Conservation (phyloP, 192 early-diverging fungal species). For the Gigaspora rosea region DNA sequence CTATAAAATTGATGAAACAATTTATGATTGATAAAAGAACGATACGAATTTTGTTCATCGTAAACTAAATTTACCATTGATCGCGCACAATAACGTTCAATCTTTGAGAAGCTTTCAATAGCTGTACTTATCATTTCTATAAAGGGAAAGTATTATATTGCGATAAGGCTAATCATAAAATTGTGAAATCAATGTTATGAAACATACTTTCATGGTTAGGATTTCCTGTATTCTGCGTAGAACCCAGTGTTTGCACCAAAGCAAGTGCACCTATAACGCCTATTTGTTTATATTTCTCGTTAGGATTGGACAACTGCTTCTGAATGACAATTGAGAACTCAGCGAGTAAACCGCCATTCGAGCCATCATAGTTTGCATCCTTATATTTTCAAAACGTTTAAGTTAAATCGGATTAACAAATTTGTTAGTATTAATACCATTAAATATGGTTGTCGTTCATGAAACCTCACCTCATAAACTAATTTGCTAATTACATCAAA, state of each 20-base stretch:
- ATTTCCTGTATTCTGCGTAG: slow-evolving; percentile 15
- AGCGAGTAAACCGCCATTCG: slow-evolving; percentile 56
- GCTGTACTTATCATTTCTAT: slow-evolving; percentile 43
- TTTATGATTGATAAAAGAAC: neutral
- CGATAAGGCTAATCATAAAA: neutral
- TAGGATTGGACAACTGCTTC: slow-evolving; percentile 75
- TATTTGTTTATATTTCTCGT: slow-evolving; percentile 65
- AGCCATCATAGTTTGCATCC: slow-evolving; percentile 3
- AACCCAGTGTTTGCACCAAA: slow-evolving; percentile 62
- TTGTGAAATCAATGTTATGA: neutral
- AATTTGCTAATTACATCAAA: slow-evolving; percentile 69
- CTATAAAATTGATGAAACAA: slow-evolving; percentile 35
- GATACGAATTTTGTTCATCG: neutral
- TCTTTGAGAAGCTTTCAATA: slow-evolving; percentile 58
- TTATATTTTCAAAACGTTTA: too few relatives aligned
- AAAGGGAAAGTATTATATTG: neutral
- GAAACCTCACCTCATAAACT: slow-evolving; percentile 49
- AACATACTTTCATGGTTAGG: slow-evolving; percentile 1
- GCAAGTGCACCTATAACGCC: slow-evolving; percentile 73
- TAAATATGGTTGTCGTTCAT: too few relatives aligned
- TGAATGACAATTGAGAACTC: slow-evolving; percentile 73
- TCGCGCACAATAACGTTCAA: slow-evolving; percentile 43
- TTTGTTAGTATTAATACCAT: too few relatives aligned
- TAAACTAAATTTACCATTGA: slow-evolving; percentile 43
- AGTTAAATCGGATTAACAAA: too few relatives aligned